phyloP scores from a whole-genome alignment of 306 rosid species.

The Vigna mungo region DNA sequence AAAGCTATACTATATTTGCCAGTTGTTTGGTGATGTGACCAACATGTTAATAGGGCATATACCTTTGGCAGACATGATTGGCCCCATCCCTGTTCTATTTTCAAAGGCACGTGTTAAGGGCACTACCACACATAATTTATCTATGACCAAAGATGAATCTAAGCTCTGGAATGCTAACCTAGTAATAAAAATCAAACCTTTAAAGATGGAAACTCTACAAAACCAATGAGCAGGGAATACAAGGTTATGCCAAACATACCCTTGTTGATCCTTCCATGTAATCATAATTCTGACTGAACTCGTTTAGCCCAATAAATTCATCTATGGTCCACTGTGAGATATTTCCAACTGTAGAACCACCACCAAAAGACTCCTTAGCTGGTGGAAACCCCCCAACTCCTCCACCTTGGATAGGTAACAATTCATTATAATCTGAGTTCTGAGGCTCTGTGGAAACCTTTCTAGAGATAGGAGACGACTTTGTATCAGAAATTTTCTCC shows the following conservation, averaged over 20 bases:
- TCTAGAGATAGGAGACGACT: constrained; percentile 48
- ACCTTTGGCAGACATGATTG: background rate
- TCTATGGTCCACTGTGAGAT: constrained; percentile 77
- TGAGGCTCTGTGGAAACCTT: constrained; percentile 50
- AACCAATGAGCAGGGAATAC: background rate
- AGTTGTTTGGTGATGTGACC: constrained; percentile 2
- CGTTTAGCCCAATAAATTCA: constrained; percentile 69
- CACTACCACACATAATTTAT: background rate
- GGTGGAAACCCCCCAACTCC: constrained; percentile 58
- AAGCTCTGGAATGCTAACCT: background rate
- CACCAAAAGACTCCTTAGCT: constrained; percentile 55
- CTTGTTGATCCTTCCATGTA: constrained; percentile 82
- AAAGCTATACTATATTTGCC: constrained; percentile 9
- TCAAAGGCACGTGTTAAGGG: background rate
- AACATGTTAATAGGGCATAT: constrained; percentile 9
- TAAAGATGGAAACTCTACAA: constrained; percentile 21
- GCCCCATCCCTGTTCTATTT: constrained; percentile 1
- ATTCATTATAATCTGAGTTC: constrained; percentile 51
- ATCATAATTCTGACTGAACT: constrained; percentile 64
- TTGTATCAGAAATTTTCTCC: constrained; percentile 56
- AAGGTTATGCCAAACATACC: constrained; percentile 51
- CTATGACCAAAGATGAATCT: constrained; percentile 19
- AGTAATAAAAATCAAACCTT: background rate
- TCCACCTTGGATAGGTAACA: constrained; percentile 48
- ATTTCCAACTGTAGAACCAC: constrained; percentile 70